Evolutionary conservation across 2,329 filamentous ascomycete genomes (phyloP).

Genomic region (Ophiosphaerella korrae): DNA sequence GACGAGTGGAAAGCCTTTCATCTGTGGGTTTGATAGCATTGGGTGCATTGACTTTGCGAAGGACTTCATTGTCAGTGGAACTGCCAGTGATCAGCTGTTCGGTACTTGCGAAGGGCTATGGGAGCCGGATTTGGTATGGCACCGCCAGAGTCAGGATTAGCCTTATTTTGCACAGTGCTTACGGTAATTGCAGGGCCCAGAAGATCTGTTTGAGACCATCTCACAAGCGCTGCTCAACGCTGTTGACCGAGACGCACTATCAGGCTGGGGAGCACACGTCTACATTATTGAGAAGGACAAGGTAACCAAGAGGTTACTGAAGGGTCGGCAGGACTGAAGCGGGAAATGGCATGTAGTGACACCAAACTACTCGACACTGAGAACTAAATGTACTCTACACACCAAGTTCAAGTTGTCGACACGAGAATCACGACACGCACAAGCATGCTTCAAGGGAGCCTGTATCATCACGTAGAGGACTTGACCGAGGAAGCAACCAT

Average conservation of each 20-base stretch:
- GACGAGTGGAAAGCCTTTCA: slow-evolving; percentile 93
- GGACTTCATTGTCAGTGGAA: slow-evolving; percentile 98
- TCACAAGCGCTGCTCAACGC: slow-evolving; percentile 95
- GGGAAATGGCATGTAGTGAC: slow-evolving; percentile 14
- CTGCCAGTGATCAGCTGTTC: slow-evolving; percentile 95
- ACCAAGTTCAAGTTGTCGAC: slow-evolving; percentile 10
- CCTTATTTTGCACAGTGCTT: not conserved
- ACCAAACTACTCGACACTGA: slow-evolving; percentile 17
- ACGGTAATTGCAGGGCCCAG: slow-evolving; percentile 66
- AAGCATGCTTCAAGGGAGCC: slow-evolving; percentile 14
- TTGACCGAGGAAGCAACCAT: no score
- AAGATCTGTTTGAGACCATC: slow-evolving; percentile 97
- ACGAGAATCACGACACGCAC: slow-evolving; percentile 8
- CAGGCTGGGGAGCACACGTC: slow-evolving; percentile 97
- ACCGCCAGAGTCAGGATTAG: slow-evolving; percentile 15
- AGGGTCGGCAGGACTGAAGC: slow-evolving; percentile 83
- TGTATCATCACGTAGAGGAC: slow-evolving; percentile 11
- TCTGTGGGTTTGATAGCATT: slow-evolving; percentile 98
- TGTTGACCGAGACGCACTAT: slow-evolving; percentile 93
- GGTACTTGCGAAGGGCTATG: slow-evolving; percentile 98
- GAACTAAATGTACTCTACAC: not conserved
- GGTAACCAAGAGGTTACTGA: slow-evolving; percentile 97
- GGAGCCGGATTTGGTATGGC: slow-evolving; percentile 87
- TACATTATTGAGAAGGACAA: slow-evolving; percentile 99
- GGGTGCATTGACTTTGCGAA: slow-evolving; percentile 99